These are phyloP conservation scores for Barnettozyma siamensis DNA, from an alignment of 805 yeast species.

Conservation along the genomic window DNA sequence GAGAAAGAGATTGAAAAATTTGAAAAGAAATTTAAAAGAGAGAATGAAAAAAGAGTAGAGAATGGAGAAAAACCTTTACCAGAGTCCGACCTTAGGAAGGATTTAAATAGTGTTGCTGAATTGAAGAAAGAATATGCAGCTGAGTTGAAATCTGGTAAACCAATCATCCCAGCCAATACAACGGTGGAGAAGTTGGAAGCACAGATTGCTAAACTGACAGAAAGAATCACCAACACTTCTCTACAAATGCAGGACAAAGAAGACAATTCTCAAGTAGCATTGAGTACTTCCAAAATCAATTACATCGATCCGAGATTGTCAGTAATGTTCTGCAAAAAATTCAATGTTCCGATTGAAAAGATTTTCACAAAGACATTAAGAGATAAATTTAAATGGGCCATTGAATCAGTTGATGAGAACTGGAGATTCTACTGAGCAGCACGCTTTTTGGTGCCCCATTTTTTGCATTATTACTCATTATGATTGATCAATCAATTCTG, in stretches of 20 bases:
- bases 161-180: conserved; percentile 43
- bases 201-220: conserved; percentile 68
- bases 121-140: conserved; percentile 42
- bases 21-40: conserved; percentile 62
- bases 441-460: neutral
- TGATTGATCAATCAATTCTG: no score
- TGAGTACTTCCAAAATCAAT: conserved; percentile 90
- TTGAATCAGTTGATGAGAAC: conserved; percentile 79
- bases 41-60: conserved; percentile 63
- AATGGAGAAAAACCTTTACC: conserved; percentile 51
- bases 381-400: conserved; percentile 94
- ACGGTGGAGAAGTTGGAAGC: conserved; percentile 60
- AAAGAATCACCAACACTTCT: conserved; percentile 59
- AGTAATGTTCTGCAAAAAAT: conserved; percentile 83
- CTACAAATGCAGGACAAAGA: conserved; percentile 86
- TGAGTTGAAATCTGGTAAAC: conserved; percentile 56
- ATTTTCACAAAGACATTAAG: conserved; percentile 85
- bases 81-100: conserved; percentile 51
- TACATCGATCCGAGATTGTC: conserved; percentile 93
- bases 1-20: conserved; percentile 63
- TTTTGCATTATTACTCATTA: no score
- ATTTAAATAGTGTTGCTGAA: conserved; percentile 51
- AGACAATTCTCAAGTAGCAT: conserved; percentile 88
- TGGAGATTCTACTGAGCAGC: conserved; percentile 61
- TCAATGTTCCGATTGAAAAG: conserved; percentile 85